Base-by-base conservation (phyloP, 768 basidiomycete genomes). In the Exidia glandulosa region DNA sequence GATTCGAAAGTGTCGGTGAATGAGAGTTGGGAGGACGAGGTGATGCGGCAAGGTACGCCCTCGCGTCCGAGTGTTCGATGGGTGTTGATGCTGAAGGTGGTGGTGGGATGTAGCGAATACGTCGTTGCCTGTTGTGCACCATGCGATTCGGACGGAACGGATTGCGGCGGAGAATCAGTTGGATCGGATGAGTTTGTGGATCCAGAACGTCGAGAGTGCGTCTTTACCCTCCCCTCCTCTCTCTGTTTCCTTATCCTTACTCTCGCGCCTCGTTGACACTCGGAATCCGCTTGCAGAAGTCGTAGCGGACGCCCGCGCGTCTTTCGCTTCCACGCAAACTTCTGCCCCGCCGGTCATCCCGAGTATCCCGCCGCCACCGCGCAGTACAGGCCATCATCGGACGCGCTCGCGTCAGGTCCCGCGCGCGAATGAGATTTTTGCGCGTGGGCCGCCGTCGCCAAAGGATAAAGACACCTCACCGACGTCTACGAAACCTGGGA, bases 181-280 rank as follows among this genome's bases (percentile, higher is more conserved):
- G 2, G 88, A 92, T 64, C 77, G 89, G 57, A 84, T 92, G 86
- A 79, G 83, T 1, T 73, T 86, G 57, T 92, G 90, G 90, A 86
- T 90, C 72, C 81, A 81, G 64, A 88, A 83, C 61, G 87, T 90
- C 16, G 89, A 92, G 72, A 86, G 90, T 90, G 69, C 68, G 88
- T 81, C 6, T 45, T 19, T 45, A 6, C 41, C 6, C 23, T 45
- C n/a, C n/a, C n/a, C n/a, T 45, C 16, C 41, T 13, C 16, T 13
- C 41, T 7, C 34, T 9, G 10, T 3, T 29, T 7, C 3, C 7
- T 45, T 27, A 54, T 55, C 23, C 7, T 3, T 3, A 57, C n/a
- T 30, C 54, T n/a, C 62, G 55, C 14, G 45, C 27, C 2, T 52
- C 23, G 32, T 56, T 16, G 45, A 54, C 2, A 16, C 47, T 63